Evolutionary conservation across 768 basidiomycete species (phyloP), one percentile per base, ranked within the genome.

Genomic region (Guyanaporus albipodus): DNA sequence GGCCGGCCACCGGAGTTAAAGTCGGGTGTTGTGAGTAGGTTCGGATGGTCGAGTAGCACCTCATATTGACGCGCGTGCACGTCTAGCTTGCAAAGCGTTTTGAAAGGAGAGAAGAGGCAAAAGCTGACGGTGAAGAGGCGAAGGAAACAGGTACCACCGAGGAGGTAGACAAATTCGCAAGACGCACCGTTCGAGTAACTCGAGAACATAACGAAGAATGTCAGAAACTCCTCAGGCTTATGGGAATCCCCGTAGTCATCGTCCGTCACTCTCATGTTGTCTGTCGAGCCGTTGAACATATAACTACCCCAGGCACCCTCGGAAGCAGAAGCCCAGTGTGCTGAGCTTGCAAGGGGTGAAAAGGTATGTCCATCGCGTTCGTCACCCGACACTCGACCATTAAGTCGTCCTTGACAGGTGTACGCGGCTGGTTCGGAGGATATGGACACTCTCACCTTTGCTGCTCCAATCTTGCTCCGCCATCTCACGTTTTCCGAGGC

Each of bases 361-460:
- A 91, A 95, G 73, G 95, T 86, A 42, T 12, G 50, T 22, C 18
- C n/a, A 37, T 10, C 27, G 12, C 43, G 34, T 38, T 27, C 31
- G 15, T 33, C 6, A 22, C 46, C 3, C 10, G 24, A 38, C 10
- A 4, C 15, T 27, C 21, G 0, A 32, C 21, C 33, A 17, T n/a
- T 42, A 37, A 55, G 12, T 15, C 14, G 9, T 39, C 33, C 35
- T 31, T 42, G 24, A 5, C 42, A 92, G 90, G 91, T 98, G 22
- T 98, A 91, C 64, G 96, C 91, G 1, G 94, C 96, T 8, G 96
- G 96, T 12, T 96, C 94, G 0, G 96, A 98, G 69, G 96, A 99
- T 67, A 99, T 99, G 96, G 96, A 99, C 60, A 99, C 96, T 8
- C 80, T 99, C 18, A 99, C 96, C 1, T 99, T 99, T 73, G 78